Percentiles rank a stretch among this genome's conserved stretches.
These are phyloP conservation scores for Incumbomyces delicatus DNA, from an alignment of 2,329 filamentous ascomycete species.

Conservation along the genomic window DNA sequence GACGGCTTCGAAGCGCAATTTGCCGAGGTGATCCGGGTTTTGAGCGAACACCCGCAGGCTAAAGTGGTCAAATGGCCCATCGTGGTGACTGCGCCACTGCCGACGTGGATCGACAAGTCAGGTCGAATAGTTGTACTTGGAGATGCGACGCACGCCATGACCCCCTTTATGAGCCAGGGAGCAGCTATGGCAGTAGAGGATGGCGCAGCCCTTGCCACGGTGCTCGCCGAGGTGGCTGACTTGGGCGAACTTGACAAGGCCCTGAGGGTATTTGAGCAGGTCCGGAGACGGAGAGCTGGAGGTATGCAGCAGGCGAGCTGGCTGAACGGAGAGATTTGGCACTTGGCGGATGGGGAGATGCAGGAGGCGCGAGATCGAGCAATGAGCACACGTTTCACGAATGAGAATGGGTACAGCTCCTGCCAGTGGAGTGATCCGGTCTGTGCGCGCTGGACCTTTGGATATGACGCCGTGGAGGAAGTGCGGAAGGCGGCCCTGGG, in stretches of 20 bases:
- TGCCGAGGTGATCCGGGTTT: slow-evolving; percentile 25
- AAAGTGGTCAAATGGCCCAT: slow-evolving; percentile 27
- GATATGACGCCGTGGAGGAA: slow-evolving; percentile 36
- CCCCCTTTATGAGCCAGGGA: slow-evolving; percentile 36
- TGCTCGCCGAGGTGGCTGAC: slow-evolving; percentile 9
- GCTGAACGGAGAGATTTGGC: slow-evolving; percentile 41
- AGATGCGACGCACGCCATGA: slow-evolving; percentile 37
- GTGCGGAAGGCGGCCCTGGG: slow-evolving; percentile 24
- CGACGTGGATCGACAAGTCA: slow-evolving; percentile 23
- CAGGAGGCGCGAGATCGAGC: slow-evolving; percentile 35
- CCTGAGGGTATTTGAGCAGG: slow-evolving; percentile 30
- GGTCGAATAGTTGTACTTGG: slow-evolving; percentile 31
- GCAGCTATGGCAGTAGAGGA: slow-evolving; percentile 39
- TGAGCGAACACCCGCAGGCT: slow-evolving; percentile 23
- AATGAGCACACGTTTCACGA: slow-evolving; percentile 29
- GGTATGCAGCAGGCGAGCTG: slow-evolving; percentile 37
- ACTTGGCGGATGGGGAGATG: slow-evolving; percentile 35
- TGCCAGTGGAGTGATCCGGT: slow-evolving; percentile 43
- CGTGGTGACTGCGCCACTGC: slow-evolving; percentile 19
- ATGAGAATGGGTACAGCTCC: slow-evolving; percentile 28
- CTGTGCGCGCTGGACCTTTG: slow-evolving; percentile 40
- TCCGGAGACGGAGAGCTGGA: slow-evolving; percentile 26
- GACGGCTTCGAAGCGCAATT: slow-evolving; percentile 22
- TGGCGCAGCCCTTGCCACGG: slow-evolving; percentile 28
- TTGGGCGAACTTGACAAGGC: slow-evolving; percentile 23